Base-by-base conservation (phyloP, 192 early-diverging fungal genomes). In the Fimicolochytrium jonesii region DNA sequence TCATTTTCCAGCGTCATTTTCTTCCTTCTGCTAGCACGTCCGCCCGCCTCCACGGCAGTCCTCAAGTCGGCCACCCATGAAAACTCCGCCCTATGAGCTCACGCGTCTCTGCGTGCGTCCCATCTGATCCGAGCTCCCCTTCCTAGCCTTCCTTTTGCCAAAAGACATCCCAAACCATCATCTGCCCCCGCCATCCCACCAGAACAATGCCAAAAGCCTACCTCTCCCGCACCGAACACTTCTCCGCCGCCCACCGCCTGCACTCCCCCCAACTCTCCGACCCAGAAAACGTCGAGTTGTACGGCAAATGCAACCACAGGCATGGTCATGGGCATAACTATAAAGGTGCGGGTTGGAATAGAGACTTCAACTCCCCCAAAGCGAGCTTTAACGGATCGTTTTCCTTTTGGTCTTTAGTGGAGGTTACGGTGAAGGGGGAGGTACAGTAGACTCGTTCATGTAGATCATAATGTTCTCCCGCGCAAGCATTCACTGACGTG, bases 311-410 rank as follows among this genome's bases (percentile, higher is more conserved):
- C 74, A 93, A 94, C 74, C 72, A 86, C 55, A 65, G 76, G 23
- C 82, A 87, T 67, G 88, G 86, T 29, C 94, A 96, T 67, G 94
- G 94, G 6, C 92, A 96, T 77, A 94, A 94, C 72, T 94, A 92
- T 61, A 84, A 77, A 80, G 82, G 88, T 88, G 63, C 11, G 41
- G 11, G 9, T n/a, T 37, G 20, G 10, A 5, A n/a, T 39, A 34
- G 37, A 22, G 13, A 2, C n/a, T 42, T 1, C 25, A n/a, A 42
- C 58, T 63, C 52, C 34, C 41, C 59, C 66, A 6, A 25, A 13
- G 9, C 18, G 2, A n/a, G 2, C 34, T 6, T 59, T 10, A 28
- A 25, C 15, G 4, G 3, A 23, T 6, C 6, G 22, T 61, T 45
- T 33, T 25, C 42, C 13, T 2, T 30, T 28, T 23, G 9, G n/a